Conservation (phyloP, 495 filamentous ascomycete species). For the Penicillium angulare region DNA sequence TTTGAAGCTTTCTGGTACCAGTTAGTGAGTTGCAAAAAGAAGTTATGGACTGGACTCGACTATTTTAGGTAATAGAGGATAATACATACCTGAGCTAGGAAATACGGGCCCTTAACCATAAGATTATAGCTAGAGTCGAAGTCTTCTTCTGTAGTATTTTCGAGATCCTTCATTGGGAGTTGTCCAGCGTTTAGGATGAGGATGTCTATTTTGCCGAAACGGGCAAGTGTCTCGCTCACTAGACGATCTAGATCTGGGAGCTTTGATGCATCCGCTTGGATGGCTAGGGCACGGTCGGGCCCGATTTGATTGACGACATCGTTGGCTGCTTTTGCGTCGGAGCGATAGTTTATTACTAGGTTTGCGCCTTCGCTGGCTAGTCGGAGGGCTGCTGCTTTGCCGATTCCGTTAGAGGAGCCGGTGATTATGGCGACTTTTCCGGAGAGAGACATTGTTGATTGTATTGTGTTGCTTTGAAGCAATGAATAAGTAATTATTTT, state of each 20-base stretch:
- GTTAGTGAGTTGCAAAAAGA: background rate
- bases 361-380: constrained; percentile 59
- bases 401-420: constrained; percentile 67
- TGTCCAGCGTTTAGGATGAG: constrained; percentile 61
- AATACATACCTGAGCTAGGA: constrained; percentile 54
- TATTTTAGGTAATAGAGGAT: too few species aligned
- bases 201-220: constrained; percentile 59
- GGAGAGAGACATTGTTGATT: constrained; percentile 3
- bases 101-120: constrained; percentile 70
- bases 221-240: constrained; percentile 42
- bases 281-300: constrained; percentile 46
- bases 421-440: constrained; percentile 41
- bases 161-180: constrained; percentile 53
- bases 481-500: too few species aligned
- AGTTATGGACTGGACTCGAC: background rate
- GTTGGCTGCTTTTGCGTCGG: constrained; percentile 51
- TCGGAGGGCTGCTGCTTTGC: constrained; percentile 53
- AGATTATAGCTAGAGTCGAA: constrained; percentile 55
- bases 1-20: constrained; percentile 53
- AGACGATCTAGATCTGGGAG: constrained; percentile 39
- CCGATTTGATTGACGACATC: constrained; percentile 55
- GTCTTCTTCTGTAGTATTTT: constrained; percentile 54
- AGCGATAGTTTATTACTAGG: constrained; percentile 63
- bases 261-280: constrained; percentile 51
- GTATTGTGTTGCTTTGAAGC: background rate